Evolutionary conservation across 2,329 filamentous ascomycete genomes (phyloP).

Genomic region (Berkeleyomyces basicola): DNA sequence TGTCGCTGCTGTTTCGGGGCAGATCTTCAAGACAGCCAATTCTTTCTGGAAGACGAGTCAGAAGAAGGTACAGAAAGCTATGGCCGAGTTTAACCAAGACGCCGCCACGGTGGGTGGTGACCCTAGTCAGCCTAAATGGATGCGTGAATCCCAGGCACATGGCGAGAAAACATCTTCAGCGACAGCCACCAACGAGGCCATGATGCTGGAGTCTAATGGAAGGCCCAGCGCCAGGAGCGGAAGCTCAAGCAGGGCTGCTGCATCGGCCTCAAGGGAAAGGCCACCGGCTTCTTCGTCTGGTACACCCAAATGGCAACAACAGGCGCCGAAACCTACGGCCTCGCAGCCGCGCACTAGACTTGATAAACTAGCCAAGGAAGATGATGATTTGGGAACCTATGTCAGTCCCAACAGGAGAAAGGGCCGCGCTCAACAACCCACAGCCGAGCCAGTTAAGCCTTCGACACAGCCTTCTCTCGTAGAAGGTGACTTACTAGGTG

Average conservation of each 20-base stretch:
- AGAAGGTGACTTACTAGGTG: conserved; percentile 50
- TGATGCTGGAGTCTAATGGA: conserved; percentile 57
- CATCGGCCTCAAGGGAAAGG: conserved; percentile 15
- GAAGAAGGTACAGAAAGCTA: conserved; percentile 82
- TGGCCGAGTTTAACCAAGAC: conserved; percentile 69
- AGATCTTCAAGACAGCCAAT: conserved; percentile 82
- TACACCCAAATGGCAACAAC: conserved; percentile 35
- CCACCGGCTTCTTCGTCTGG: conserved; percentile 27
- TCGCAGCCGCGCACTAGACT: conserved; percentile 33
- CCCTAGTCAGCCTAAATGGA: conserved; percentile 80
- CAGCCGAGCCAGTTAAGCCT: conserved; percentile 23
- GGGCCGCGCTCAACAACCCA: conserved; percentile 39
- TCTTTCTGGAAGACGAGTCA: conserved; percentile 89
- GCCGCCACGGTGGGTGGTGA: conserved; percentile 31
- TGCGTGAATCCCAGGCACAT: conserved; percentile 54
- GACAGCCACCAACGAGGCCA: conserved; percentile 51
- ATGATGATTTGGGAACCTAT: conserved; percentile 69
- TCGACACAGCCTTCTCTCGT: conserved; percentile 28
- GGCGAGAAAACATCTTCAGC: conserved; percentile 16
- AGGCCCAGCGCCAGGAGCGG: conserved; percentile 26
- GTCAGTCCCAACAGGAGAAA: conserved; percentile 73
- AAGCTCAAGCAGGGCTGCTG: conserved; percentile 4
- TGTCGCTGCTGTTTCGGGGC: conserved; percentile 68
- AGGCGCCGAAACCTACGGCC: conserved; percentile 23
- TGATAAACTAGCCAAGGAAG: conserved; percentile 57